These are phyloP conservation scores for Rickenella mellea DNA, from an alignment of 768 basidiomycete genomes.

Conservation along the genomic window DNA sequence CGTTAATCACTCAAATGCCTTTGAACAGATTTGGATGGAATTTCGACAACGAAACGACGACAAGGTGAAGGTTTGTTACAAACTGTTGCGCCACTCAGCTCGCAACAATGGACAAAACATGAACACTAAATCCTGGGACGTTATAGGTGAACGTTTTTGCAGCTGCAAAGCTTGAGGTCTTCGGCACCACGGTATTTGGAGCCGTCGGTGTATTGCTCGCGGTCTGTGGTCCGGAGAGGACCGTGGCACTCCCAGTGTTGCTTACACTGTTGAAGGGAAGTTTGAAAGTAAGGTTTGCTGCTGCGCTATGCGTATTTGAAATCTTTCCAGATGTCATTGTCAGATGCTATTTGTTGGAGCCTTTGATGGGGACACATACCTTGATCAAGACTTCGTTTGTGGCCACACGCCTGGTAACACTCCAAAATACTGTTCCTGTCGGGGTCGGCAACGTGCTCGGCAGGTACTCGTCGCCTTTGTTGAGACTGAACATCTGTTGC, in stretches of 20 bases:
- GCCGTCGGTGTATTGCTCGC: slow-evolving; percentile 46
- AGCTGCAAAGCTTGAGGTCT: slow-evolving; percentile 33
- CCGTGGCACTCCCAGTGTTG: slow-evolving; percentile 31
- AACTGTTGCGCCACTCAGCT: background rate
- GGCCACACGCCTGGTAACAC: slow-evolving; percentile 29
- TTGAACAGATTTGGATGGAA: no score
- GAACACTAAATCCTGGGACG: slow-evolving; percentile 39
- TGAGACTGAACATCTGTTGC: slow-evolving; percentile 49
- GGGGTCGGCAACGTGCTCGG: slow-evolving; percentile 47
- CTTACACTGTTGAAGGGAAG: slow-evolving; percentile 45
- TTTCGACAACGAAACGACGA: no score
- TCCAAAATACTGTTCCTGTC: slow-evolving; percentile 51
- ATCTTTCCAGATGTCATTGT: slow-evolving; percentile 27
- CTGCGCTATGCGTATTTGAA: slow-evolving; percentile 36
- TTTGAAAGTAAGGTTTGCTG: slow-evolving; percentile 37
- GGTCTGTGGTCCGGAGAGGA: slow-evolving; percentile 39
- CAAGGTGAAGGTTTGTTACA: no score
- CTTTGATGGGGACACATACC: slow-evolving; percentile 19
- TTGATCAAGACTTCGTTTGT: slow-evolving; percentile 47
- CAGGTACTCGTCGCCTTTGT: slow-evolving; percentile 53
- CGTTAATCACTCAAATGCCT: no score
- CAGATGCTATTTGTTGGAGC: background rate
- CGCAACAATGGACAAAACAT: slow-evolving; percentile 21
- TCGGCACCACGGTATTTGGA: slow-evolving; percentile 39
- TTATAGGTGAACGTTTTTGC: slow-evolving; percentile 45